Percentiles rank a stretch among this genome's conserved stretches.
phyloP scores from a whole-genome alignment of 2,329 filamentous ascomycete genomes.

The Colletotrichum sp. region DNA sequence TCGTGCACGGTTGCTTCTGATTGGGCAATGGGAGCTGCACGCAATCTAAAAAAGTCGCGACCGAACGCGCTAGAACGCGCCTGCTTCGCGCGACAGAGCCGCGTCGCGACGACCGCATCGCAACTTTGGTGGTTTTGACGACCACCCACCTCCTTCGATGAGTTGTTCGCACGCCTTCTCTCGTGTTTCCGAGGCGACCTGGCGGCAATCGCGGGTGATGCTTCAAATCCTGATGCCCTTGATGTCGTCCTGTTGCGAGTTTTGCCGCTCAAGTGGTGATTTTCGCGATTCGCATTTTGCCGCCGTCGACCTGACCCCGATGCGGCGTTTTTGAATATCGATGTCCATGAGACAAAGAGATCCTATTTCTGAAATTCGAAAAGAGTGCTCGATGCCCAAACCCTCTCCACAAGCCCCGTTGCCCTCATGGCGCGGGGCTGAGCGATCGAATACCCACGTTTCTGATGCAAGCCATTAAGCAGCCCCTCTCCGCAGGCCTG shows the following conservation, averaged over 20 bases:
- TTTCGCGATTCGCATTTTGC: not conserved
- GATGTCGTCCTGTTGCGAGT: not conserved
- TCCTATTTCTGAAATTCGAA: not conserved
- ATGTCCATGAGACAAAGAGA: not conserved
- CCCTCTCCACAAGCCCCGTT: not conserved
- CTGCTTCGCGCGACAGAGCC: not conserved
- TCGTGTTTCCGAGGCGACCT: not conserved
- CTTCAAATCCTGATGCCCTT: not conserved
- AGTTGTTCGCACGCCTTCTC: not conserved
- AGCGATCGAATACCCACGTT: conserved; percentile 13
- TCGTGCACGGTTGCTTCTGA: not conserved
- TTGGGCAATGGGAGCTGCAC: conserved; percentile 9
- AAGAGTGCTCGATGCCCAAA: not conserved
- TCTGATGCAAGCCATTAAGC: conserved; percentile 20
- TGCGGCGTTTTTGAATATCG: not conserved
- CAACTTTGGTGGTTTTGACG: not conserved
- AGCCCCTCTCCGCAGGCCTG: not conserved
- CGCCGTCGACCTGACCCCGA: not conserved
- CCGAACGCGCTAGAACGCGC: conserved; percentile 7
- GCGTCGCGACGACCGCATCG: conserved; percentile 10
- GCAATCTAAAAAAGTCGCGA: conserved; percentile 11
- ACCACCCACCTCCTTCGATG: not conserved
- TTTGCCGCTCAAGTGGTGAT: not conserved
- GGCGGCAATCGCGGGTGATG: not conserved
- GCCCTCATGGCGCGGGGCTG: not conserved